phyloP scores from a whole-genome alignment of 495 filamentous ascomycete species.

The Hyphodiscus hymeniophilus region DNA sequence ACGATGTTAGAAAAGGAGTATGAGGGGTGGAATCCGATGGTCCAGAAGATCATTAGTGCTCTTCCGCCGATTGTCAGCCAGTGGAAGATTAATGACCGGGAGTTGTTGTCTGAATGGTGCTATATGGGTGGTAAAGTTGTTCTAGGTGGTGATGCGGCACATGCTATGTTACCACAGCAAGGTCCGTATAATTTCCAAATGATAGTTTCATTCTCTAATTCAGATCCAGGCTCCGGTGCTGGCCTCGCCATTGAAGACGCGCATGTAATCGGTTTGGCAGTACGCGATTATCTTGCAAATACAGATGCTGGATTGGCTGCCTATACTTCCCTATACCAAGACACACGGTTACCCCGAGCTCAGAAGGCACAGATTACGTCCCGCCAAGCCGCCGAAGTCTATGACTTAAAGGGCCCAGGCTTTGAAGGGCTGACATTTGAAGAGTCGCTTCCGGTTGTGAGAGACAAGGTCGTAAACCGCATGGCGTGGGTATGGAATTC shows the following conservation, averaged over 20 bases:
- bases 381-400: constrained; percentile 26
- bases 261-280: neutral
- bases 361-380: constrained; percentile 29
- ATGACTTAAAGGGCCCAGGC: constrained; percentile 27
- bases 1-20: constrained; percentile 30
- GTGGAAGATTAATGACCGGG: constrained; percentile 35
- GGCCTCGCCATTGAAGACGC: constrained; percentile 1
- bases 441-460: constrained; percentile 24
- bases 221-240: neutral
- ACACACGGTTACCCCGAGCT: constrained; percentile 27
- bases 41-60: constrained; percentile 15
- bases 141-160: constrained; percentile 33
- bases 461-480: constrained; percentile 19
- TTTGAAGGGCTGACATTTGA: constrained; percentile 22
- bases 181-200: neutral
- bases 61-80: constrained; percentile 27
- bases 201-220: neutral
- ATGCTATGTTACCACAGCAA: constrained; percentile 12
- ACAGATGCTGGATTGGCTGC: constrained; percentile 2
- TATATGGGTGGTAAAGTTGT: constrained; percentile 27
- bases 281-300: constrained; percentile 2
- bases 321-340: constrained; percentile 25
- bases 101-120: constrained; percentile 29
- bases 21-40: constrained; percentile 23
- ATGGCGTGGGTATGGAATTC: constrained; percentile 31